These are phyloP conservation scores for Entophlyctis helioformis DNA, from an alignment of 192 early-diverging fungal species.

Conservation along the genomic window DNA sequence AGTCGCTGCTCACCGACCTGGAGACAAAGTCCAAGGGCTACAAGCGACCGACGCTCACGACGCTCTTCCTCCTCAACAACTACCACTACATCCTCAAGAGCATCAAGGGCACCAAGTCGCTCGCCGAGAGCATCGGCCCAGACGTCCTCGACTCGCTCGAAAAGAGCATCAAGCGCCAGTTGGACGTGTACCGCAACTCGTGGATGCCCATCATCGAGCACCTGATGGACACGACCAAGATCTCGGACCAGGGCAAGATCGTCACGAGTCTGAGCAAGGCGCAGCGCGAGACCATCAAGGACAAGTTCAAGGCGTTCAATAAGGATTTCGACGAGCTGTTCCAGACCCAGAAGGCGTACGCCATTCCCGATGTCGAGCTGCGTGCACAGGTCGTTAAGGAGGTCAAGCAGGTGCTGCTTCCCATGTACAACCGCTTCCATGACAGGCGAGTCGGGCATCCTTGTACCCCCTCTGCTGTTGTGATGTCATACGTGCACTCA, in stretches of 20 bases:
- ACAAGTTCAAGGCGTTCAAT: slow-evolving; percentile 81
- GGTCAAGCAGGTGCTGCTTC: slow-evolving; percentile 58
- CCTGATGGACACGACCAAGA: slow-evolving; percentile 61
- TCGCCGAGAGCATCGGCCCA: slow-evolving; percentile 38
- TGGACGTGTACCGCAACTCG: slow-evolving; percentile 32
- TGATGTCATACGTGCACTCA: neutral
- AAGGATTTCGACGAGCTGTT: slow-evolving; percentile 65
- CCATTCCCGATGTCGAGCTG: slow-evolving; percentile 70
- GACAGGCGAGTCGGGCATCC: slow-evolving; percentile 40
- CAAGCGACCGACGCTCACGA: slow-evolving; percentile 51
- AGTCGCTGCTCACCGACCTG: slow-evolving; percentile 42
- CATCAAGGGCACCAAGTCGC: slow-evolving; percentile 32
- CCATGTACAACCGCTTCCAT: slow-evolving; percentile 64
- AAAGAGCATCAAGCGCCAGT: slow-evolving; percentile 33
- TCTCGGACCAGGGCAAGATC: slow-evolving; percentile 43
- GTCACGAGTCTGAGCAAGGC: slow-evolving; percentile 46
- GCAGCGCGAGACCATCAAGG: slow-evolving; percentile 67
- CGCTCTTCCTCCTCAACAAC: slow-evolving; percentile 75
- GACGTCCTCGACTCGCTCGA: slow-evolving; percentile 37
- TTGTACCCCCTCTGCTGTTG: neutral
- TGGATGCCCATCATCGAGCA: slow-evolving; percentile 68
- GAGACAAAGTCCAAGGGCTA: slow-evolving; percentile 60
- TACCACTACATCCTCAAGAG: slow-evolving; percentile 61
- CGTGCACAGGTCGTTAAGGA: slow-evolving; percentile 56
- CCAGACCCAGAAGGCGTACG: slow-evolving; percentile 55